Evolutionary conservation across 2,329 filamentous ascomycete species (phyloP), one percentile per base, ranked within the genome.

Genomic region (Cladophialophora chaetospira): DNA sequence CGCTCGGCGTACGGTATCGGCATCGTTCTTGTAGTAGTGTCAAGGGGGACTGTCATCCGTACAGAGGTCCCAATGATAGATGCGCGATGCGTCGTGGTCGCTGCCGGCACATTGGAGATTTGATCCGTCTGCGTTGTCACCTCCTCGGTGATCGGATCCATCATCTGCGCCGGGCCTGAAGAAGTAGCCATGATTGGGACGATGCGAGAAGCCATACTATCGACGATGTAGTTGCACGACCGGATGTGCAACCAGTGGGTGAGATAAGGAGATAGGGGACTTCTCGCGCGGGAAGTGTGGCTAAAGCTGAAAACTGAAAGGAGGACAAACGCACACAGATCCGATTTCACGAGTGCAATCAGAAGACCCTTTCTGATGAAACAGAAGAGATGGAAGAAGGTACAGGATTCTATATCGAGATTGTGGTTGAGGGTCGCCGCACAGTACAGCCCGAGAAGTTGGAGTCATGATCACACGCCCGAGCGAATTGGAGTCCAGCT

Each of bases 11-110:
- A 68, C 78, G 73, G 66, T 72, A 61, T 61, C 10, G 54, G 71
- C 69, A 48, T 60, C 62, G 50, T 66, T 63, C 26, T 67, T 62
- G 40, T 64, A 64, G 33, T 72, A 15, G 59, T 83, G 71, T 95
- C 89, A 51, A 96, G 82, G 1, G 89, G 86, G 63, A 96, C 94
- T 46, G 86, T 79, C 51, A 96, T 79, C 3, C 85, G 79, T 25
- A 82, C 79, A 43, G 84, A 82, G 2, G 83, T 83, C 52, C 85
- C 43, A 40, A 38, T 42, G 35, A 55, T 25, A 23, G 52, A 21
- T 29, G 48, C 17, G 19, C 49, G 54, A 4, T 43, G 28, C 19
- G 51, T 21, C 44, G 55, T 45, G 5, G 47, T 8, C 8, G 36
- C 33, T 3, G 48, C 42, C 23, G 13, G 42, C 19, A 42, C 33